Evolutionary conservation across 2,329 filamentous ascomycete species (phyloP).

Genomic region (Ilyonectria robusta): DNA sequence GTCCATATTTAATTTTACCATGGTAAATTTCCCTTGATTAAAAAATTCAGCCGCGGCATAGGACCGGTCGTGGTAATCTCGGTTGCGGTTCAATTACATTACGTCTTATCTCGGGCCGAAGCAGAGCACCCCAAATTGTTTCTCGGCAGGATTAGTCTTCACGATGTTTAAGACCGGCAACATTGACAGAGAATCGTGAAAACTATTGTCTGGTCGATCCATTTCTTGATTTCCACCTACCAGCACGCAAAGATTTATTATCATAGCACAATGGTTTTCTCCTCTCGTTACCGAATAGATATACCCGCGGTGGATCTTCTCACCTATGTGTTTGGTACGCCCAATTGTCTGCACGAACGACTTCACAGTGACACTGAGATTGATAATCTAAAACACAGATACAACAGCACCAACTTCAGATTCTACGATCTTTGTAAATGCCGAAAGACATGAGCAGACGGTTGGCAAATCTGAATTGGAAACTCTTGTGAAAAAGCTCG

Average conservation of each 20-base stretch:
- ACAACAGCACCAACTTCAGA: neutral
- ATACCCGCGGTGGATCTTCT: conserved; percentile 13
- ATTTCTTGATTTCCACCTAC: neutral
- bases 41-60: conserved; percentile 7
- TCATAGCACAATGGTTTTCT: conserved; percentile 8
- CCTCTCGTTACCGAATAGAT: conserved; percentile 8
- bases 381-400: neutral
- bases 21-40: neutral
- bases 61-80: neutral
- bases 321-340: conserved; percentile 13
- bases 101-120: neutral
- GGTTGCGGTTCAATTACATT: conserved; percentile 4
- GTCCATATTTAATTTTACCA: neutral
- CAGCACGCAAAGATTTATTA: neutral
- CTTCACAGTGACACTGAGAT: neutral
- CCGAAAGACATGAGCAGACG: neutral
- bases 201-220: neutral
- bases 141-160: neutral
- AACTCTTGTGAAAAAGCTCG: conserved; percentile 8
- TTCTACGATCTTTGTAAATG: neutral
- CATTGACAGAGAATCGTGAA: neutral
- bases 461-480: neutral
- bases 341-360: no score
- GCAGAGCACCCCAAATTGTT: neutral
- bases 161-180: neutral